Conservation (phyloP, 2,329 filamentous ascomycete genomes). For the Pyrenochaeta sp. region DNA sequence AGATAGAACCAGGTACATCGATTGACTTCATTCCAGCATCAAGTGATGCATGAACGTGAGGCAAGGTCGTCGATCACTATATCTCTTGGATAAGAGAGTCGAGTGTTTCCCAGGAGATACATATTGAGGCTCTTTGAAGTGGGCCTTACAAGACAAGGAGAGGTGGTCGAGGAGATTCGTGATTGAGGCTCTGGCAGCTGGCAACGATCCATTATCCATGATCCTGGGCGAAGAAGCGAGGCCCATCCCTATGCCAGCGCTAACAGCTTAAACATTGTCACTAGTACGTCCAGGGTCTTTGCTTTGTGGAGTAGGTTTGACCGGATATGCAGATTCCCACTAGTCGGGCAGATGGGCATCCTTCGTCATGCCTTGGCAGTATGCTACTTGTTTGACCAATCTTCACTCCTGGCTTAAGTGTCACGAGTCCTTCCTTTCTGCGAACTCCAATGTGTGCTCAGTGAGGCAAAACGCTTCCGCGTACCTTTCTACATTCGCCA, state of each 20-base stretch:
- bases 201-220: neutral
- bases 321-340: too few species aligned
- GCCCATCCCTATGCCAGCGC: neutral
- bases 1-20: too few species aligned
- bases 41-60: neutral
- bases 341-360: too few species aligned
- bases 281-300: too few species aligned
- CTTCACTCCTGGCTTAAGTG: too few species aligned
- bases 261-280: neutral
- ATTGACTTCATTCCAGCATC: constrained; percentile 5
- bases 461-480: too few species aligned
- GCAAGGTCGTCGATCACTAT: neutral
- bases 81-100: constrained; percentile 2
- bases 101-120: constrained; percentile 19
- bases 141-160: neutral
- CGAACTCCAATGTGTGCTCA: too few species aligned
- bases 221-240: neutral
- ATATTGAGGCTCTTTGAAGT: neutral
- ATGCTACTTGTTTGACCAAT: too few species aligned
- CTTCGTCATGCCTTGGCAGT: too few species aligned
- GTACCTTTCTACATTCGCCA: too few species aligned
- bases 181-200: constrained; percentile 1
- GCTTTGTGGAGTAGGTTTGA: too few species aligned
- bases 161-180: neutral
- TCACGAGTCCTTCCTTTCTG: too few species aligned